Evolutionary conservation across 2,329 filamentous ascomycete genomes (phyloP).

Genomic region (Stachybotrys elegans): DNA sequence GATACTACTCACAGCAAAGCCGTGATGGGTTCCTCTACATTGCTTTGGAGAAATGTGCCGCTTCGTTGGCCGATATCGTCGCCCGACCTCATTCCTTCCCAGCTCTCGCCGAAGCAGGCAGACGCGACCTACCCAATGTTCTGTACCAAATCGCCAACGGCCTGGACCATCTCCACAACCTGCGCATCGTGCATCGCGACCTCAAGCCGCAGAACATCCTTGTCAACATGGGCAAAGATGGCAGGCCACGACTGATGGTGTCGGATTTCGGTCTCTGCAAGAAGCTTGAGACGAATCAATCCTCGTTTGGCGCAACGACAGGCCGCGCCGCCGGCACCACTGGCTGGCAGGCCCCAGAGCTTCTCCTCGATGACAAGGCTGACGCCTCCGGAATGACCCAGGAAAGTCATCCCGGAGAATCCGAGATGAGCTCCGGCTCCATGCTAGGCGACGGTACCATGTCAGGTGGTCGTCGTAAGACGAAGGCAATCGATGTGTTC

Average conservation of each 20-base stretch:
- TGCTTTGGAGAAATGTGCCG: constrained; percentile 87
- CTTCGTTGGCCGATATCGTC: constrained; percentile 86
- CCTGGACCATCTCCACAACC: constrained; percentile 79
- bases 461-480: constrained; percentile 68
- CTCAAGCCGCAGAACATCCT: constrained; percentile 98
- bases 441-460: constrained; percentile 54
- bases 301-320: constrained; percentile 90
- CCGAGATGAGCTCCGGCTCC: too few relatives aligned
- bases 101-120: constrained; percentile 66
- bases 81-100: constrained; percentile 66
- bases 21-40: constrained; percentile 93
- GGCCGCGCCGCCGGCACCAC: constrained; percentile 89
- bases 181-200: constrained; percentile 94
- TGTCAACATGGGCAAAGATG: constrained; percentile 67
- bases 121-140: constrained; percentile 71
- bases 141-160: constrained; percentile 88
- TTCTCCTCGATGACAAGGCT: constrained; percentile 75
- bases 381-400: constrained; percentile 44
- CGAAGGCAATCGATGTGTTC: constrained; percentile 95
- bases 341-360: constrained; percentile 93
- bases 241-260: constrained; percentile 78
- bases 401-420: constrained; percentile 53
- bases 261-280: constrained; percentile 98
- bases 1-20: constrained; percentile 89
- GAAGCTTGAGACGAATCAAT: constrained; percentile 90